Percentiles rank a stretch among this genome's conserved stretches.
Conservation (phyloP, 176 grass and related monocot genomes). For the Musa acuminata region DNA sequence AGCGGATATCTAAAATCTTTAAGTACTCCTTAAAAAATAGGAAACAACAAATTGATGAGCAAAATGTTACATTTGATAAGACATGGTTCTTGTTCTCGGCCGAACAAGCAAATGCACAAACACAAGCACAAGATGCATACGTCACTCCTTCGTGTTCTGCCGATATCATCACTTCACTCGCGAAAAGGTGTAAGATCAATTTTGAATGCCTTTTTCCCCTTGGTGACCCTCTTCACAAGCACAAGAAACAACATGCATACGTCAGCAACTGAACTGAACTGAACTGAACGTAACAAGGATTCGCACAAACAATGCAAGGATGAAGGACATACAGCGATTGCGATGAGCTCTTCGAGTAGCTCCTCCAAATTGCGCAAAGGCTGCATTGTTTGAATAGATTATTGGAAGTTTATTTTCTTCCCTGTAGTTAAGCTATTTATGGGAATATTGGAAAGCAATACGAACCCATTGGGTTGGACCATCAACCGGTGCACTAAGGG, state of each 20-base stretch:
- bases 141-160: not conserved
- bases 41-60: too few relatives aligned
- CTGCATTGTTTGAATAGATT: constrained; percentile 21
- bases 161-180: constrained; percentile 19
- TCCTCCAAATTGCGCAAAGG: constrained; percentile 82
- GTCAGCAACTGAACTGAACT: not conserved
- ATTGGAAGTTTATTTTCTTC: constrained; percentile 1
- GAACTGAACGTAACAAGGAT: constrained; percentile 3
- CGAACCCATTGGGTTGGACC: constrained; percentile 93
- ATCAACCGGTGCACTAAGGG: constrained; percentile 78
- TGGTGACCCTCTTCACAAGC: constrained; percentile 43
- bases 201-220: constrained; percentile 65
- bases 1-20: too few relatives aligned
- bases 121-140: too few relatives aligned
- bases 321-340: constrained; percentile 63
- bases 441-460: constrained; percentile 11
- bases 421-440: constrained; percentile 6
- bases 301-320: not conserved
- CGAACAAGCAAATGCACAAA: too few relatives aligned
- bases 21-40: too few relatives aligned
- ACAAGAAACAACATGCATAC: not conserved
- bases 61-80: too few relatives aligned
- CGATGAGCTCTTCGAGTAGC: constrained; percentile 74
- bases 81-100: too few relatives aligned
- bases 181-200: constrained; percentile 66